Evolutionary conservation across 805 yeast species (phyloP), one percentile per base, ranked within the genome.

Genomic region (Lipomyces orientalis): DNA sequence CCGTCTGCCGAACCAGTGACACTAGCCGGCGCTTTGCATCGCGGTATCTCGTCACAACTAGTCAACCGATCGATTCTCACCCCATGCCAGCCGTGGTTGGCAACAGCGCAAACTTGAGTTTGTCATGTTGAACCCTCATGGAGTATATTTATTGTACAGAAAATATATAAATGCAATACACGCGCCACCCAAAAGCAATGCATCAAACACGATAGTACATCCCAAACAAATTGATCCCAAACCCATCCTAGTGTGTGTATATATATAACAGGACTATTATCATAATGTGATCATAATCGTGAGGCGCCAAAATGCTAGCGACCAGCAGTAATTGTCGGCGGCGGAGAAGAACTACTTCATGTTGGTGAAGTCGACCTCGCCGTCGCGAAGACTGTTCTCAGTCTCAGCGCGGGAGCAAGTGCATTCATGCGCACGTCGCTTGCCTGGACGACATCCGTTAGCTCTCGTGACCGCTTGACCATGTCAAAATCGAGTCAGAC

Each of bases 331-430:
- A n/a, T 51, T 7, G 34, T 3, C 5, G 33, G 12, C n/a, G 34
- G 19, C 33, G 33, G 58, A 19, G 54, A 5, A 19, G 54, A 5
- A 35, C 54, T 76, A 79, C 61, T 71, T 71, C 70, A 73, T 16
- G 79, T 83, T 79, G 74, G 89, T 86, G 80, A 83, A 86, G 76
- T 87, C 89, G 65, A 78, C 75, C 81, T 86, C 90, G 68, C 89
- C 89, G 35, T 86, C 89, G 75, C 86, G 80, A 52, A 77, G 74
- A 56, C 74, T 67, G 71, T 76, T 77, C 72, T 77, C 79, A n/a
- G 62, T 37, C 58, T 67, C 67, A 64, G 81, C 68, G 64, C 81
- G 81, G 62, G 88, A 86, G 78, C 90, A 86, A 60, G 86, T 86
- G 79, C 90, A 86, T 60, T 79, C 79, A 64, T 78, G 79, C 74